Evolutionary conservation across 163 green algal species (phyloP).

Genomic region (Chlorella variabilis): DNA sequence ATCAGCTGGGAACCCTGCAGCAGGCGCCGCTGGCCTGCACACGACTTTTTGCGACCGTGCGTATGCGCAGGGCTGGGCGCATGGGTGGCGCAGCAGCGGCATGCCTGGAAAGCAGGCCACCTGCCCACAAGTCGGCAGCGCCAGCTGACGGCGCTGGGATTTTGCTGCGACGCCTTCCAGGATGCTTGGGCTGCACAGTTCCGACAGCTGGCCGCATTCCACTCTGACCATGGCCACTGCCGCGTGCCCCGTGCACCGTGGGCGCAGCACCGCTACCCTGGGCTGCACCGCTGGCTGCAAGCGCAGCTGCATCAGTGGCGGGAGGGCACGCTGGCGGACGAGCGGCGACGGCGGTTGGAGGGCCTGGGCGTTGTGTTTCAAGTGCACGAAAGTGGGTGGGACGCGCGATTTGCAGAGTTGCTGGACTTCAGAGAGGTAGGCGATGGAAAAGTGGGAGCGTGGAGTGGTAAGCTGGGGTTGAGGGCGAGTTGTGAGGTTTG

Average conservation of each 20-base stretch:
- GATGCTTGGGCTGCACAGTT: constrained; percentile 36
- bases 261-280: constrained; percentile 3
- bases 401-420: constrained; percentile 29
- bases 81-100: constrained; percentile 33
- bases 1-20: too few species aligned
- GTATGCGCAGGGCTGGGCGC: constrained; percentile 30
- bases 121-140: neutral
- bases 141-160: constrained; percentile 15
- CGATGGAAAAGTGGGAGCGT: neutral
- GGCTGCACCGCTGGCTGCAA: constrained; percentile 38
- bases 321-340: constrained; percentile 37
- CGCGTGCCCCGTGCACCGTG: neutral
- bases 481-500: neutral
- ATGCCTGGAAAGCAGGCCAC: constrained; percentile 16
- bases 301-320: constrained; percentile 23
- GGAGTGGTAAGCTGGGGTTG: too few species aligned
- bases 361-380: constrained; percentile 41
- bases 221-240: constrained; percentile 48
- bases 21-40: too few species aligned
- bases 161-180: constrained; percentile 15
- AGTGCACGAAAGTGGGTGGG: constrained; percentile 1
- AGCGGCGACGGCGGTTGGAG: constrained; percentile 32
- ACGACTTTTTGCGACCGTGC: neutral
- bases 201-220: constrained; percentile 39
- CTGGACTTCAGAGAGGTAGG: constrained; percentile 5